Evolutionary conservation across 108 stramenopile species (phyloP), one percentile per base, ranked within the genome.

Genomic region (Cyclotella distinguenda): DNA sequence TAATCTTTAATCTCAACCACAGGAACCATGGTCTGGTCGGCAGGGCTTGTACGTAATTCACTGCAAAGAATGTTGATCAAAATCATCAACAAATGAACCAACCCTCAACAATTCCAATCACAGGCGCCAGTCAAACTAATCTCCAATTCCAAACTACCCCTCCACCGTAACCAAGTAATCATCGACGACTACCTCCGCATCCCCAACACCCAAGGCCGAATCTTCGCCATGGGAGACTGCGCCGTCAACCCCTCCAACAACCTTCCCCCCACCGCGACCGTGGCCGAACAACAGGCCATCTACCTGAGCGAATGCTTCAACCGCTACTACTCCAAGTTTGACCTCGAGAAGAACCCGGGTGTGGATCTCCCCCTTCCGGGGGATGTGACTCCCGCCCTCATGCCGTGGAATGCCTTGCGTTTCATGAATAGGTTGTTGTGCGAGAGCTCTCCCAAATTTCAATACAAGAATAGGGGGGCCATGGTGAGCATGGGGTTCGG

Each of bases 161-260:
- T 73, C 2, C 45, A 74, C 34, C 48, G 79, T 36, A 89, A 88
- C 18, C 84, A 91, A 18, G 82, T 98, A 43, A 33, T 82, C 18
- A 81, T 92, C 2, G 96, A 98, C 58, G 87, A 92, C 25, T 90
- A 91, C 58, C 81, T 97, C 4, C 89, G 96, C 15, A 89, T 96
- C 16, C 72, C 76, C 19, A 88, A 80, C 2, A 74, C 86, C n/a
- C 80, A 86, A 58, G 88, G 89, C 21, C 72, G 90, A 22, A 88
- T 99, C 39, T 98, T 81, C 70, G 98, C 97, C 8, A 47, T 97
- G 25, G 98, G 98, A 9, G 98, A 99, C 79, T 88, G 90, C 43
- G 94, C 95, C 19, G 72, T 77, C 16, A 60, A 26, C 33, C 62
- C 26, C 11, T 72, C 78, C 5, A 71, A 62, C 9, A 84, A 91